Evolutionary conservation across 805 yeast species (phyloP).

Genomic region (Sungouiozyma intestinalis): DNA sequence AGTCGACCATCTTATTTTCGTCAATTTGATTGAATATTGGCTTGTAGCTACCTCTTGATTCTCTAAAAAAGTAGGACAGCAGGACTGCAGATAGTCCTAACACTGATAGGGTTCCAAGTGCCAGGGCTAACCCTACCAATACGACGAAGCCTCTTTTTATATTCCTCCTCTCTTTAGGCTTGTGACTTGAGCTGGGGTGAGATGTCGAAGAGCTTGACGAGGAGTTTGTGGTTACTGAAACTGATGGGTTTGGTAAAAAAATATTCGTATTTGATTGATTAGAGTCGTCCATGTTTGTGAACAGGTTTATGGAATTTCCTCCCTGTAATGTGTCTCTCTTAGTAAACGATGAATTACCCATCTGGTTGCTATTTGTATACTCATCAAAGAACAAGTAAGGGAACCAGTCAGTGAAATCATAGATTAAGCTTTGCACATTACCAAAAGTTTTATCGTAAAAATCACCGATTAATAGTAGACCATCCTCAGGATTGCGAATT

Average conservation of each 20-base stretch:
- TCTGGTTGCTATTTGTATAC: not conserved
- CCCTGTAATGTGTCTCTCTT: not conserved
- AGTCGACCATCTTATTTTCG: slow-evolving; percentile 49
- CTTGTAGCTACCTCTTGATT: slow-evolving; percentile 32
- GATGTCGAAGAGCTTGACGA: slow-evolving; percentile 13
- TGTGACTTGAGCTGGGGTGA: slow-evolving; percentile 3
- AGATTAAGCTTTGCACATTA: slow-evolving; percentile 15
- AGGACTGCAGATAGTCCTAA: slow-evolving; percentile 34
- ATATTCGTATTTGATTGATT: slow-evolving; percentile 23
- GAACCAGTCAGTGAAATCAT: slow-evolving; percentile 17
- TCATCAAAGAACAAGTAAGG: slow-evolving; percentile 13
- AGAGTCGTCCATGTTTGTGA: slow-evolving; percentile 31
- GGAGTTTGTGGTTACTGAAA: slow-evolving; percentile 7
- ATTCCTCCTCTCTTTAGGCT: slow-evolving; percentile 12
- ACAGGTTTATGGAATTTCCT: slow-evolving; percentile 16
- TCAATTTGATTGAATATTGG: slow-evolving; percentile 46
- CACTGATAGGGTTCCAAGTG: slow-evolving; percentile 40
- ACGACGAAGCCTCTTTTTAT: slow-evolving; percentile 52
- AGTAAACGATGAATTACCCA: not conserved
- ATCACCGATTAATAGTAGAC: slow-evolving; percentile 31
- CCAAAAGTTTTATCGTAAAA: slow-evolving; percentile 29
- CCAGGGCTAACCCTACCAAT: slow-evolving; percentile 56
- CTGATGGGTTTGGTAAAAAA: slow-evolving; percentile 10
- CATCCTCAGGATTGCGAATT: not conserved
- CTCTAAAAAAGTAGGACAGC: slow-evolving; percentile 28